Conservation (phyloP, 352 stramenopile species). For the Lagenidium giganteum region DNA sequence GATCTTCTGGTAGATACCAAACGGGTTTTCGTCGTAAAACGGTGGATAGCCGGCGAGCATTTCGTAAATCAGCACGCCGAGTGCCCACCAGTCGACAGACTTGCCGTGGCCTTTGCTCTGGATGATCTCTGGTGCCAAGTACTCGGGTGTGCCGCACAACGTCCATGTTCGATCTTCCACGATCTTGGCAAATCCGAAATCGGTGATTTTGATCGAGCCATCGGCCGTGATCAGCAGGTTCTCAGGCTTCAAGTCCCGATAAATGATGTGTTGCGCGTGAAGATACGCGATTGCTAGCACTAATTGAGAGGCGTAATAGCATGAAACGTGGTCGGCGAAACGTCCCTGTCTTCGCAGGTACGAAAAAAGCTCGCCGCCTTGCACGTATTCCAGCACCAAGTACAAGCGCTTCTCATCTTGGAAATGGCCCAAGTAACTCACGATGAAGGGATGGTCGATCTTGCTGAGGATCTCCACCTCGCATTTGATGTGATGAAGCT, state of each 20-base stretch:
- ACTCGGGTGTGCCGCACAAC: conserved; percentile 91
- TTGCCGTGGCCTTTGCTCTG: conserved; percentile 87
- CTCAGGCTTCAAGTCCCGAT: conserved; percentile 92
- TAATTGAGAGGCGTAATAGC: conserved; percentile 87
- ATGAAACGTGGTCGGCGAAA: conserved; percentile 79
- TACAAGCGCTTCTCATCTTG: conserved; percentile 89
- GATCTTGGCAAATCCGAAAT: conserved; percentile 94
- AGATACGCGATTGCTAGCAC: conserved; percentile 86
- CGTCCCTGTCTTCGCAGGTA: conserved; percentile 81
- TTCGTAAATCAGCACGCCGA: conserved; percentile 90
- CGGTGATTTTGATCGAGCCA: conserved; percentile 90
- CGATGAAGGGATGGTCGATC: conserved; percentile 89
- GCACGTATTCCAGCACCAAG: conserved; percentile 90
- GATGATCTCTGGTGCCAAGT: conserved; percentile 92
- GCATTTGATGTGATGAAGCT: conserved; percentile 90
- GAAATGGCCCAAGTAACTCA: conserved; percentile 84
- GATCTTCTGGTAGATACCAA: conserved; percentile 95
- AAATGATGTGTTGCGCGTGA: conserved; percentile 91
- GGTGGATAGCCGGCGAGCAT: conserved; percentile 89
- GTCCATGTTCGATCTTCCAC: conserved; percentile 88
- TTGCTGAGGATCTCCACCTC: conserved; percentile 87
- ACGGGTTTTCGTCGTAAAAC: conserved; percentile 92
- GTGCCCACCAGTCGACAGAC: conserved; percentile 90
- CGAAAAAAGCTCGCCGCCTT: conserved; percentile 91
- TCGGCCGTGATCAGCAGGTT: conserved; percentile 89